Evolutionary conservation across 2,329 filamentous ascomycete genomes (phyloP).

Genomic region (Penicillium sp.): DNA sequence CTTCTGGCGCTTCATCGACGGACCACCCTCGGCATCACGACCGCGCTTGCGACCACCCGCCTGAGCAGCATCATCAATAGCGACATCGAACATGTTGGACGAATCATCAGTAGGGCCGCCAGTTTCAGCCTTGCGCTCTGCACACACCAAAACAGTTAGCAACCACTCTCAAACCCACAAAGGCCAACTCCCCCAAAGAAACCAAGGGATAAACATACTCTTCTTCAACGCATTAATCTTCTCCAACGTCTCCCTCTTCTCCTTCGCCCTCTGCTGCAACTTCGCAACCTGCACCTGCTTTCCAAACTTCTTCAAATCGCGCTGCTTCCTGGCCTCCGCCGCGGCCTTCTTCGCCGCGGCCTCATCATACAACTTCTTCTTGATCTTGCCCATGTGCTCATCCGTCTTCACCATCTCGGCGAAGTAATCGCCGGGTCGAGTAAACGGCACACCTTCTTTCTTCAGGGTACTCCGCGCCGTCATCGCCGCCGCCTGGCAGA

Average conservation of each 20-base stretch:
- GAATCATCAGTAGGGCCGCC: conserved; percentile 57
- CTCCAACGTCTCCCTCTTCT: conserved; percentile 83
- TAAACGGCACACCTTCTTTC: conserved; percentile 75
- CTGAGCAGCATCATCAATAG: conserved; percentile 61
- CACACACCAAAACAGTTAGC: too few species aligned
- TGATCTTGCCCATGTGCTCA: conserved; percentile 95
- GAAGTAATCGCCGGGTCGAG: conserved; percentile 87
- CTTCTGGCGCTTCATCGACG: conserved; percentile 70
- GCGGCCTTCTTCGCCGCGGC: conserved; percentile 86
- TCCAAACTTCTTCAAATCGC: conserved; percentile 97
- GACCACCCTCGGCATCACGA: conserved; percentile 38
- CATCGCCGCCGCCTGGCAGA: conserved; percentile 70
- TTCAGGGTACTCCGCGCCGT: conserved; percentile 65
- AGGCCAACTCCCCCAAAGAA: too few species aligned
- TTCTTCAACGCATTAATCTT: conserved; percentile 93
- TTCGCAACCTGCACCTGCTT: conserved; percentile 97
- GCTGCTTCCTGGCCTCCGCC: conserved; percentile 78
- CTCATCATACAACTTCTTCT: conserved; percentile 83
- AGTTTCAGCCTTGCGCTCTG: conserved; percentile 64
- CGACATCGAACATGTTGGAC: conserved; percentile 82
- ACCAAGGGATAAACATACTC: conserved; percentile 55
- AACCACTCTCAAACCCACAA: too few species aligned
- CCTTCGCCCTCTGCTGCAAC: conserved; percentile 84
- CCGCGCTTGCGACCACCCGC: conserved; percentile 45
- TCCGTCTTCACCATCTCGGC: conserved; percentile 99